Conservation (phyloP, 2,329 filamentous ascomycete species). For the Mariannaea sp. region DNA sequence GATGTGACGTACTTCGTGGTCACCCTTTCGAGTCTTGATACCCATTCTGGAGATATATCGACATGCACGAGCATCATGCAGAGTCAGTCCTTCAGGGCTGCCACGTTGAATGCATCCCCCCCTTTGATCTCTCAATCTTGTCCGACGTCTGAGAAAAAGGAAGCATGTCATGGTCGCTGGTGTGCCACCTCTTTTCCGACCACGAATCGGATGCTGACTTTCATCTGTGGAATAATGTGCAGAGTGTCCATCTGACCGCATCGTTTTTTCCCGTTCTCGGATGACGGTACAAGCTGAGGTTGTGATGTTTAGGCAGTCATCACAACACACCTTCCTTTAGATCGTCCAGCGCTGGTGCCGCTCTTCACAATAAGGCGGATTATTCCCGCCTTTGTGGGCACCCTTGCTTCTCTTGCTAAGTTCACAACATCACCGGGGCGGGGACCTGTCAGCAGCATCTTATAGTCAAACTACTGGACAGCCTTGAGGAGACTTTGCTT, state of each 20-base stretch:
- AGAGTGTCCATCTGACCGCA: slow-evolving; percentile 30
- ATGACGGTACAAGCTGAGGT: background rate
- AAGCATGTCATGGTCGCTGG: background rate
- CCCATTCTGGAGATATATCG: slow-evolving; percentile 21
- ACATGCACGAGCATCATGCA: slow-evolving; percentile 15
- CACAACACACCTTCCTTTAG: background rate
- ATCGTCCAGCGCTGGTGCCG: background rate
- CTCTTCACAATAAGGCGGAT: background rate
- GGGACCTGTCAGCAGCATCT: too few species aligned
- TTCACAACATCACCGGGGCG: too few species aligned
- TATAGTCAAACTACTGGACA: too few species aligned
- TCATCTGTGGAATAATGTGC: slow-evolving; percentile 1
- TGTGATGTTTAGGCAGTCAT: slow-evolving; percentile 8
- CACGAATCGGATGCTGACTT: background rate
- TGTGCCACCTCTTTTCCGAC: background rate
- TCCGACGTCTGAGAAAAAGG: background rate
- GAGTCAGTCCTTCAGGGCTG: slow-evolving; percentile 5
- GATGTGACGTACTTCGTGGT: background rate
- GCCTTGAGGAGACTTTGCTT: too few species aligned
- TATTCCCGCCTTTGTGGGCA: background rate
- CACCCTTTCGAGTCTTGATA: slow-evolving; percentile 30
- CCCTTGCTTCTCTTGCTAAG: background rate
- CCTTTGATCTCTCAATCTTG: background rate
- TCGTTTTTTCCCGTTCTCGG: slow-evolving; percentile 16
- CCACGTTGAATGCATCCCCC: slow-evolving; percentile 9